Evolutionary conservation across 192 early-diverging fungal genomes (phyloP), one percentile per base, ranked within the genome.

Genomic region (Backusella luteola): DNA sequence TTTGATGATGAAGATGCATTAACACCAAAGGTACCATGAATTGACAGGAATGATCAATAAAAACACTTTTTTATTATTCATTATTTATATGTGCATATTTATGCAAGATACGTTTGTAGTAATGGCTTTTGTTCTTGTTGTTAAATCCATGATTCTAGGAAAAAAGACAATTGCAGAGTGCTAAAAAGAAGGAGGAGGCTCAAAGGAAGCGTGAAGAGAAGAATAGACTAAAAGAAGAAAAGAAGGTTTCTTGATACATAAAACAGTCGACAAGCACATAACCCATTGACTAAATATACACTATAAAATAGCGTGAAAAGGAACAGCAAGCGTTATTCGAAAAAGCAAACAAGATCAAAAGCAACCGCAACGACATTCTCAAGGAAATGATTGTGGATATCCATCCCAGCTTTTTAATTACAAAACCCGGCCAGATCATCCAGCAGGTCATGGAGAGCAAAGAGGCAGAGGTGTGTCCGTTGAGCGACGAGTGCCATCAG

Each of bases 371-470:
- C 0, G 75, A 86, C 11, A 67, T 39, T 0, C 41, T 82, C 9
- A 79, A 85, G 36, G 87, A 88, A 67, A 85, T 86, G 67, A 81
- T 86, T 38, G 26, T 88, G 0, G 78, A 81, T 26, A 67, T 86
- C 4, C 85, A 86, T 29, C 42, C 78, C 0, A 70, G 74, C 34
- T 79, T 88, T 14, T 44, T 76, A 17, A 11, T 42, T 0, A 75
- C 85, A 12, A 42, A 66, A 5, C 36, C 80, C 29, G 87, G 87
- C 6, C 14, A 77, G 15, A 41, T 78, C 0, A 21, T 86, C 12
- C 39, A 80, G 21, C 34, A 53, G 3, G 52, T 49, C 26, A 66
- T 80, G 26, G 63, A n/a, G 26, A 26, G 39, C 23, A 69, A 68
- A 23, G 63, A 69, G 15, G 70, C 77, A 3, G 23, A 63, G 12